Conservation (phyloP, 768 basidiomycete genomes). For the Lentinula edodes region DNA sequence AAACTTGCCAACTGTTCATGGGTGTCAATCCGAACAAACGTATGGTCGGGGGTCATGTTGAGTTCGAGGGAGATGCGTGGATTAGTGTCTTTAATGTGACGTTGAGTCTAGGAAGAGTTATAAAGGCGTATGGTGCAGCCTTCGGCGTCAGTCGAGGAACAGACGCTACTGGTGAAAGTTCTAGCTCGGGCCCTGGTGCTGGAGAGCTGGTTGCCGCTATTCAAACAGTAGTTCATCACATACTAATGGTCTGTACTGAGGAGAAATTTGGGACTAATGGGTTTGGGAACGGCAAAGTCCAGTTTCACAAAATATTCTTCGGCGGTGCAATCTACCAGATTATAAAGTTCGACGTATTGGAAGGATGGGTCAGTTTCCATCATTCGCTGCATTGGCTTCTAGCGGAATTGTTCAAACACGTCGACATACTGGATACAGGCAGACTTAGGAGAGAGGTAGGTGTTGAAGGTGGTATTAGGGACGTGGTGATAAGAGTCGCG, state of each 20-base stretch:
- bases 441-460: conserved; percentile 43
- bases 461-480: conserved; percentile 42
- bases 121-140: conserved; percentile 85
- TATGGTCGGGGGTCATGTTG: conserved; percentile 77
- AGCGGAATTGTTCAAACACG: conserved; percentile 83
- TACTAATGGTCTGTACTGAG: conserved; percentile 65
- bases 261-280: conserved; percentile 63
- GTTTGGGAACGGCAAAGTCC: conserved; percentile 54
- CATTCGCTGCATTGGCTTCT: conserved; percentile 90
- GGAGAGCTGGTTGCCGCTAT: conserved; percentile 65
- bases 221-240: conserved; percentile 61
- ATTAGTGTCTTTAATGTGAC: conserved; percentile 95
- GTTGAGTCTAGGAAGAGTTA: conserved; percentile 80
- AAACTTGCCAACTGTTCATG: conserved; percentile 86
- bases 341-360: conserved; percentile 72
- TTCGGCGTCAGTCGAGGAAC: conserved; percentile 20
- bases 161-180: conserved; percentile 16
- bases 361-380: conserved; percentile 88
- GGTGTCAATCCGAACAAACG: conserved; percentile 89
- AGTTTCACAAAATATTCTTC: conserved; percentile 64
- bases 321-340: conserved; percentile 54
- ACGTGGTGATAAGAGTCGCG: conserved; percentile 55
- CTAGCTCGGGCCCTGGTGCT: conserved; percentile 36
- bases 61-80: conserved; percentile 97
- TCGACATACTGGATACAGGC: conserved; percentile 58